Conservation (phyloP, 75 land plant species). For the Picea sitchensis region DNA sequence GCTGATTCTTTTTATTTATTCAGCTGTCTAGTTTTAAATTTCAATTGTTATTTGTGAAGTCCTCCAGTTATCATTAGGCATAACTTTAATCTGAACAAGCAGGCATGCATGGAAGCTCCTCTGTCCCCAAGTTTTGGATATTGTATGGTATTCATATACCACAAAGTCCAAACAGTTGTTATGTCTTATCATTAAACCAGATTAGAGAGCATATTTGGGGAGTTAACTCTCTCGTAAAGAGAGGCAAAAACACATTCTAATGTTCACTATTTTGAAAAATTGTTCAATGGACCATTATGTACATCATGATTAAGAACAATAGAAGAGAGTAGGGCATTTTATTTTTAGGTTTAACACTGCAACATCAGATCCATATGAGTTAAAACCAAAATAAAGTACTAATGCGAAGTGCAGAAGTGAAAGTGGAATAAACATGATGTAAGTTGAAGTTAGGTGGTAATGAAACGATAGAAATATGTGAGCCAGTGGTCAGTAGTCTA, state of each 20-base stretch:
- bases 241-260: background rate
- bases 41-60: background rate
- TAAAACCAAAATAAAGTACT: background rate
- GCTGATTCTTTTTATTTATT: background rate
- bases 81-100: background rate
- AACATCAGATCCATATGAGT: background rate
- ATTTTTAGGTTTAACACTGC: background rate
- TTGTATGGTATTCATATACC: no score
- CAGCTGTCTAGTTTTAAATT: background rate
- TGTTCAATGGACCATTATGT: background rate
- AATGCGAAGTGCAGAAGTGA: background rate
- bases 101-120: no score
- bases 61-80: background rate
- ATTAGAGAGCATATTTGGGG: background rate
- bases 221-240: background rate
- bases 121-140: no score
- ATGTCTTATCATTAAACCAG: background rate
- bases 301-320: background rate
- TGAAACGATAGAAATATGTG: background rate
- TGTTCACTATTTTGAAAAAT: background rate
- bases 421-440: no score
- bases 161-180: background rate
- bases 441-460: no score
- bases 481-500: background rate
- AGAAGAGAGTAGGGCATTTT: background rate